phyloP scores from a whole-genome alignment of 768 basidiomycete species.

The Dentipellis sp. region DNA sequence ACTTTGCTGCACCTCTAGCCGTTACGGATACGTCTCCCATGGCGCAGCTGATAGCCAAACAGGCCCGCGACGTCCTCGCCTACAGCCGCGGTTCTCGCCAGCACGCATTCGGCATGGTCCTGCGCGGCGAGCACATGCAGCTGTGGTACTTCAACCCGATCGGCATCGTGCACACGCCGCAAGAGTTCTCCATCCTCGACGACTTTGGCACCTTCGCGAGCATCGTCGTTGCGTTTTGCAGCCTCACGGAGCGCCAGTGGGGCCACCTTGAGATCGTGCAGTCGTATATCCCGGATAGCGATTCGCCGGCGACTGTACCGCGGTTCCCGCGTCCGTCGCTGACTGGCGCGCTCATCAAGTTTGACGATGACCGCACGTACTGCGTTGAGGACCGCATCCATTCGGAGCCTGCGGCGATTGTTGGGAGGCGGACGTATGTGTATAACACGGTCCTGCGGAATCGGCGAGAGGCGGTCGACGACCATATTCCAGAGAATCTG shows the following conservation, averaged over 20 bases:
- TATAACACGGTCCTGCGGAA: too few species aligned
- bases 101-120: not conserved
- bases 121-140: not conserved
- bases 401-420: too few species aligned
- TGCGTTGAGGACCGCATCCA: too few species aligned
- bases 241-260: not conserved
- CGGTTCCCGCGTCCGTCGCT: not conserved
- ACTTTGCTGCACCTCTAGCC: too few species aligned
- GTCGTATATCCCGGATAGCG: not conserved
- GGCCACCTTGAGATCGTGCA: not conserved
- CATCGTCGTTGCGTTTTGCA: not conserved
- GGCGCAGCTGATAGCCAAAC: too few species aligned
- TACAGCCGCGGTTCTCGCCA: not conserved
- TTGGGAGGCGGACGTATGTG: too few species aligned
- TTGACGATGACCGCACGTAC: not conserved
- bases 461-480: too few species aligned
- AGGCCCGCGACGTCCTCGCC: too few species aligned
- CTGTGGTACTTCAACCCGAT: not conserved
- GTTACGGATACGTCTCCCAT: too few species aligned
- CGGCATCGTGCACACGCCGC: not conserved
- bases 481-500: not conserved
- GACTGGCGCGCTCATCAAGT: not conserved
- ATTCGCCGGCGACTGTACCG: not conserved
- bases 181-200: not conserved
- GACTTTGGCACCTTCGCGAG: not conserved